phyloP scores from a whole-genome alignment of 2,329 filamentous ascomycete species.

The Cytospora leucostoma region DNA sequence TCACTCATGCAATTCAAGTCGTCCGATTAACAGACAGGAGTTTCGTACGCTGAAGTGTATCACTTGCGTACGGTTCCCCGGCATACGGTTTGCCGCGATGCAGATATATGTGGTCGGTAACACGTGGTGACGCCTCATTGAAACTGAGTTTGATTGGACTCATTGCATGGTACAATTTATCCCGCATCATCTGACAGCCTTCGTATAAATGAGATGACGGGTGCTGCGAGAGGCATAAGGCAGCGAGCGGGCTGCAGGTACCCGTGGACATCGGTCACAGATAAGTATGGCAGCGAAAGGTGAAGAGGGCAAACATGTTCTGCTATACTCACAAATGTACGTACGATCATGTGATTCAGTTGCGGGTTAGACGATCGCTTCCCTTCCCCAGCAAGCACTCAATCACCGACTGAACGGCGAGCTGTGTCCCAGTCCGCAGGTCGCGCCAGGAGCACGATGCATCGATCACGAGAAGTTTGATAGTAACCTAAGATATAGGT shows the following conservation, averaged over 20 bases:
- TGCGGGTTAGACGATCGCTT: no score
- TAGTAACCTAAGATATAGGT: no score
- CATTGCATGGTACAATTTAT: background rate
- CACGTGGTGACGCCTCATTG: background rate
- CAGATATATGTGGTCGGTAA: background rate
- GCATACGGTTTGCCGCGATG: background rate
- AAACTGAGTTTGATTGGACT: background rate
- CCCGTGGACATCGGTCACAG: background rate
- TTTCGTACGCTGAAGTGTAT: no score
- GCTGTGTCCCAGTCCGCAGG: no score
- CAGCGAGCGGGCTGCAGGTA: background rate
- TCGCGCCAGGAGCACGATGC: no score
- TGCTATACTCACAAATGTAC: background rate
- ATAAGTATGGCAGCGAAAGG: background rate
- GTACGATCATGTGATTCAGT: no score
- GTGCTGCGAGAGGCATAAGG: background rate
- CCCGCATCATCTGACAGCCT: background rate
- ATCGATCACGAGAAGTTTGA: no score
- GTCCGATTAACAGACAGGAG: no score
- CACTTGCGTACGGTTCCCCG: no score
- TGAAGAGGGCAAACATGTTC: background rate
- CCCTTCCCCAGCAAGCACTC: no score
- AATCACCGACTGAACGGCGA: no score
- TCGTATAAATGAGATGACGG: background rate
- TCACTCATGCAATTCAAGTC: no score